Conservation (phyloP, 768 basidiomycete species). For the Mycena polygramma region DNA sequence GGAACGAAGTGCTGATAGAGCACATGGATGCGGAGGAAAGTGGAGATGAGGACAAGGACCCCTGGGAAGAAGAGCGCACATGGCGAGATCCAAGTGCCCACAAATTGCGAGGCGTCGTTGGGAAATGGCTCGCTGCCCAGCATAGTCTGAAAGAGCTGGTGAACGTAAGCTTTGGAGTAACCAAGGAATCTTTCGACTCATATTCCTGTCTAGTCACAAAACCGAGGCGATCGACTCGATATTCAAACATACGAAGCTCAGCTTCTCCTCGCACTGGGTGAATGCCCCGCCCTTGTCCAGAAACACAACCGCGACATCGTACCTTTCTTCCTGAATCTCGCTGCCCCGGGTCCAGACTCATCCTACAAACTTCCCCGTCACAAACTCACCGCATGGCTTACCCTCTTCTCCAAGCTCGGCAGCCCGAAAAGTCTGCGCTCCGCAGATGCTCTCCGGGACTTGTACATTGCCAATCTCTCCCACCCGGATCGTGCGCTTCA, state of each 20-base stretch:
- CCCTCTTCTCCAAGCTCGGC: slow-evolving; percentile 87
- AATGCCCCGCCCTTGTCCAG: slow-evolving; percentile 80
- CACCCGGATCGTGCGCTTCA: slow-evolving; percentile 89
- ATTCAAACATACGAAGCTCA: slow-evolving; percentile 83
- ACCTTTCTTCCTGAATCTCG: slow-evolving; percentile 80
- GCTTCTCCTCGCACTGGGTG: slow-evolving; percentile 77
- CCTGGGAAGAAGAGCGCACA: slow-evolving; percentile 78
- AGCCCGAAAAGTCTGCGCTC: slow-evolving; percentile 93
- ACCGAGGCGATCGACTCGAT: slow-evolving; percentile 73
- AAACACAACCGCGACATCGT: slow-evolving; percentile 90
- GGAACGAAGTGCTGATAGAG: slow-evolving; percentile 20
- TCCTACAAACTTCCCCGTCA: slow-evolving; percentile 63
- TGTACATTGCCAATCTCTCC: slow-evolving; percentile 84
- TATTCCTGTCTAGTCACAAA: slow-evolving; percentile 45
- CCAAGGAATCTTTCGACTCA: neutral
- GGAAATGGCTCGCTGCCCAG: slow-evolving; percentile 60
- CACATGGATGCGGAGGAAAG: slow-evolving; percentile 26
- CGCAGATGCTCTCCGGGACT: slow-evolving; percentile 69
- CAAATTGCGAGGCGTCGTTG: slow-evolving; percentile 64
- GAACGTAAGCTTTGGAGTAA: slow-evolving; percentile 49
- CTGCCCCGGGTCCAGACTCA: slow-evolving; percentile 48
- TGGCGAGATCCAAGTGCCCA: slow-evolving; percentile 85
- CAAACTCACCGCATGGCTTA: slow-evolving; percentile 83
- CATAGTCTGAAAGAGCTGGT: slow-evolving; percentile 44
- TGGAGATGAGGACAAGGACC: slow-evolving; percentile 49